Base-by-base conservation (phyloP, 2,329 filamentous ascomycete species). In the Zasmidium angulare region DNA sequence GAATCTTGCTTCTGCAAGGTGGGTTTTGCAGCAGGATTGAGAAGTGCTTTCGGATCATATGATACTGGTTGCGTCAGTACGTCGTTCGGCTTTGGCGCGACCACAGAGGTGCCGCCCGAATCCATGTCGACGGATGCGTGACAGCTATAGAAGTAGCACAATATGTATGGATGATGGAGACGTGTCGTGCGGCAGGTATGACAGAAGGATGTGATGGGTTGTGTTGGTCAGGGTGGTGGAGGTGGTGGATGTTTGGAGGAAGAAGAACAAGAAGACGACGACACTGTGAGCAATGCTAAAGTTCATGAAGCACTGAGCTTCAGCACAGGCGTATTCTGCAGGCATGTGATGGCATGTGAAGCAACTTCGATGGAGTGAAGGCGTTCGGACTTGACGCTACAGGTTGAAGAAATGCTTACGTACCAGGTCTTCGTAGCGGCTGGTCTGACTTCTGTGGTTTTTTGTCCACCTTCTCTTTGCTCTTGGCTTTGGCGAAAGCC, bases 401-500 rank as follows among this genome's bases (percentile, higher is more conserved):
- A 29, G 6, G 26, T 29, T 19, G 48, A n/a, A 49, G 49, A 46
- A 54, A 17, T 24, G 26, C n/a, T 19, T n/a, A 71, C 70, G 48
- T 65, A 73, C 71, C 70, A 63, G 70, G 63, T 40, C 68, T 68
- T 22, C 65, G 66, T n/a, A n/a, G n/a, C n/a, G n/a, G n/a, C n/a
- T n/a, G n/a, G n/a, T n/a, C n/a, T n/a, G n/a, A n/a, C n/a, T n/a
- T n/a, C n/a, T n/a, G n/a, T 21, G 59, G 46, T 47, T 63, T 65
- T 40, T 55, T 53, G 21, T 66, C 56, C 11, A 23, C 19, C 20
- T 52, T 56, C 63, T 50, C 69, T 55, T 70, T 68, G n/a, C 62
- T 68, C 50, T 73, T 68, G 52, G 67, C 63, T 62, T 76, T 76
- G 1, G 69, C 70, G 55, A 69, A 74, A 2, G 69, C 73, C 58